These are phyloP conservation scores for Flaveria trinervia DNA, from an alignment of 129 eudicot genomes.

Conservation along the genomic window DNA sequence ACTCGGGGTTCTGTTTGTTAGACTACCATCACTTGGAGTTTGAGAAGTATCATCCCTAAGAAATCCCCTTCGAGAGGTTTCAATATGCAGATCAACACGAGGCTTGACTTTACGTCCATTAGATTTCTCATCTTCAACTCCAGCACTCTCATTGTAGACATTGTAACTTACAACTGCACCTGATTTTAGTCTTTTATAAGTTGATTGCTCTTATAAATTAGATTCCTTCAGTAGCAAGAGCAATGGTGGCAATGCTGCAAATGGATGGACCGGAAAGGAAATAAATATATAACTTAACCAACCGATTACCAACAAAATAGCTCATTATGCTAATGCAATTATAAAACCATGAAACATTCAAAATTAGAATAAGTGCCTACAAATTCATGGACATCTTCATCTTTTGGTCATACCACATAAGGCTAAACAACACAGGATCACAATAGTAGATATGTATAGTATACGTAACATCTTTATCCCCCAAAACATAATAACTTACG, in stretches of 20 bases:
- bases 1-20: conserved; percentile 40
- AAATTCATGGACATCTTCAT: not conserved
- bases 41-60: conserved; percentile 35
- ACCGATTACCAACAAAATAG: not conserved
- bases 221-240: conserved; percentile 1
- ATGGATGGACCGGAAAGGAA: not conserved
- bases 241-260: conserved; percentile 7
- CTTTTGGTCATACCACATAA: not conserved
- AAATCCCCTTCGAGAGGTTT: conserved; percentile 52
- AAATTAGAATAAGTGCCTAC: not conserved
- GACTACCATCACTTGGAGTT: conserved; percentile 23
- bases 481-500: not conserved
- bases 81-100: conserved; percentile 45
- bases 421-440: not conserved
- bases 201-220: conserved; percentile 17
- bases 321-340: not conserved
- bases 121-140: conserved; percentile 39
- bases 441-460: not conserved
- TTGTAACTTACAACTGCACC: conserved; percentile 11
- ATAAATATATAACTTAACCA: not conserved
- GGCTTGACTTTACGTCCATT: conserved; percentile 42
- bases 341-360: not conserved
- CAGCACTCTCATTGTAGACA: conserved; percentile 49
- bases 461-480: not conserved
- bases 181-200: too few species aligned